phyloP scores from a whole-genome alignment of 352 stramenopile species.

The Globisporangium uncinulatum region DNA sequence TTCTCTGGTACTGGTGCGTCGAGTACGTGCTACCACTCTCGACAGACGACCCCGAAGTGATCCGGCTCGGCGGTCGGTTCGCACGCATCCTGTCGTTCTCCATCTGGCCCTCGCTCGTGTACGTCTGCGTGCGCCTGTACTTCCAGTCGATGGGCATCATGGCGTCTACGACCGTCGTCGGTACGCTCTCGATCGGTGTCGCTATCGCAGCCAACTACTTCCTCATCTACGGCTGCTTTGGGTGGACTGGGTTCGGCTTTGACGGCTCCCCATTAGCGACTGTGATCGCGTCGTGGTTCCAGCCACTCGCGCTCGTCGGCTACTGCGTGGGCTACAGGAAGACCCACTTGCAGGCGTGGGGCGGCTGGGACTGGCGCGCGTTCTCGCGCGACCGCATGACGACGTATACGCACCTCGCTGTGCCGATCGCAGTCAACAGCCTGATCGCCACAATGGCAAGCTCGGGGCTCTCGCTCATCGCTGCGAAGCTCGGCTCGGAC shows the following conservation, averaged over 20 bases:
- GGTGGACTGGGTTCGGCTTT: slow-evolving; percentile 60
- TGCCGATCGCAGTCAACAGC: slow-evolving; percentile 58
- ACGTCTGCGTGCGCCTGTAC: slow-evolving; percentile 71
- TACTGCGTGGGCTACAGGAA: slow-evolving; percentile 73
- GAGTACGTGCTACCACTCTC: slow-evolving; percentile 53
- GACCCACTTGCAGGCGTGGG: slow-evolving; percentile 67
- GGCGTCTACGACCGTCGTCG: slow-evolving; percentile 63
- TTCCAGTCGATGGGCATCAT: slow-evolving; percentile 84
- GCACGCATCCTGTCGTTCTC: slow-evolving; percentile 51
- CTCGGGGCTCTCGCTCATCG: slow-evolving; percentile 58
- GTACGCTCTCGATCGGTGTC: slow-evolving; percentile 57
- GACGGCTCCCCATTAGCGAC: slow-evolving; percentile 71
- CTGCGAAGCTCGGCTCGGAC: slow-evolving; percentile 47
- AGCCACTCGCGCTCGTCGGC: slow-evolving; percentile 61
- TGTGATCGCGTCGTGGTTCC: slow-evolving; percentile 77
- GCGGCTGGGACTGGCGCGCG: slow-evolving; percentile 50
- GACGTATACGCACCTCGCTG: slow-evolving; percentile 43
- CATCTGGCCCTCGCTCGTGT: slow-evolving; percentile 58
- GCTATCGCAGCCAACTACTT: slow-evolving; percentile 61
- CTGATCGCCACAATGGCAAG: slow-evolving; percentile 70
- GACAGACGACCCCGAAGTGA: slow-evolving; percentile 52
- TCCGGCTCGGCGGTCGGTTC: slow-evolving; percentile 53
- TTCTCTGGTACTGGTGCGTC: slow-evolving; percentile 71
- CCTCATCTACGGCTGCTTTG: slow-evolving; percentile 50
- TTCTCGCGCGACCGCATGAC: slow-evolving; percentile 41